Evolutionary conservation across 1,284 basidiomycete genomes (phyloP).

Genomic region (Naganishia liquefaciens): DNA sequence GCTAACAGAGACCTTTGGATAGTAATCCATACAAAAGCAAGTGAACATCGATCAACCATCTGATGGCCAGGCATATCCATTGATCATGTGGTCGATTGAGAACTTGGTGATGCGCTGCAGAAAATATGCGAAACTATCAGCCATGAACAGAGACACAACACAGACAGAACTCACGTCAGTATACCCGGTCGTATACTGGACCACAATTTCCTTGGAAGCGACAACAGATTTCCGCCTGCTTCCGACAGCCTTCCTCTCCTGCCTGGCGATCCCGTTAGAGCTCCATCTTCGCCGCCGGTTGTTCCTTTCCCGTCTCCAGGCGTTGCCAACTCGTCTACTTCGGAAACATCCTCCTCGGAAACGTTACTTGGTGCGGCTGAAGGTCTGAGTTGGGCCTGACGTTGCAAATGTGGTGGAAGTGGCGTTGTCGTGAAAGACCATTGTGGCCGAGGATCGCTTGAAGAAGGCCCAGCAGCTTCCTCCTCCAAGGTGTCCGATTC

Average conservation of each 20-base stretch:
- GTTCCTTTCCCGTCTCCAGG: not conserved
- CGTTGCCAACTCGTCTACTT: constrained; percentile 18
- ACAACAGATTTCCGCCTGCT: constrained; percentile 2
- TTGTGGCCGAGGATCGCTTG: not conserved
- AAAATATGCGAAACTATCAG: not conserved
- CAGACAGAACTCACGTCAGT: not conserved
- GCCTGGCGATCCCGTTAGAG: not conserved
- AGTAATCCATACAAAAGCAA: not conserved
- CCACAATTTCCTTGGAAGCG: constrained; percentile 16
- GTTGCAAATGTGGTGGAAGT: constrained; percentile 1
- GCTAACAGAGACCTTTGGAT: not conserved
- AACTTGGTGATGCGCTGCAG: not conserved
- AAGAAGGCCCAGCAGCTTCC: not conserved
- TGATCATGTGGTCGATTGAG: constrained; percentile 4
- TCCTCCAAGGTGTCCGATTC: not conserved
- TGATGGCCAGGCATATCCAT: not conserved
- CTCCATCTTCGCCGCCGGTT: not conserved
- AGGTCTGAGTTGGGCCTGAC: constrained; percentile 5
- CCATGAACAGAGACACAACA: not conserved
- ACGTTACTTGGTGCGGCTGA: not conserved
- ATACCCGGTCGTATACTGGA: constrained; percentile 19
- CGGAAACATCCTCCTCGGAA: constrained; percentile 4
- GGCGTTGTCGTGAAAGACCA: constrained; percentile 15
- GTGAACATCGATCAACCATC: too few species aligned
- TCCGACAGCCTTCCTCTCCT: constrained; percentile 4